phyloP scores from a whole-genome alignment of 768 basidiomycete genomes.

The Lanmaoa pseudosensibilis region DNA sequence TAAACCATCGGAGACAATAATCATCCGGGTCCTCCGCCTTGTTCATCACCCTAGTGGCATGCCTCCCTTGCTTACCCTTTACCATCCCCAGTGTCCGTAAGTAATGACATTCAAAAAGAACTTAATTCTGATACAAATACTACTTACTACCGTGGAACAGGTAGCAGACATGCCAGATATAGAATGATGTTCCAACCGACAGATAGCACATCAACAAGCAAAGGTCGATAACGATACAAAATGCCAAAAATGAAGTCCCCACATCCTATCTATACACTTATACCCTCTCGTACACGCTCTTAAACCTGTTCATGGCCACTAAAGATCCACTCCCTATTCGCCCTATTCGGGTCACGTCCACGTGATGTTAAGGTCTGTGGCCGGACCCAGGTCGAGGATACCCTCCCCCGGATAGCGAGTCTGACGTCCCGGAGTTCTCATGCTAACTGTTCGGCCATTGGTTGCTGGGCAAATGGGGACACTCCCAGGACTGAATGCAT shows the following conservation, averaged over 20 bases:
- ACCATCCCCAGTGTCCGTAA: not conserved
- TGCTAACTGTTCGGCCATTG: constrained; percentile 9
- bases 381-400: constrained; percentile 9
- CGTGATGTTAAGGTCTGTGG: not conserved
- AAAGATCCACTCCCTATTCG: not conserved
- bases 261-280: not conserved
- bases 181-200: no score
- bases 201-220: not conserved
- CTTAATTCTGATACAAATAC: not conserved
- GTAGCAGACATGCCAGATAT: not conserved
- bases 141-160: not conserved
- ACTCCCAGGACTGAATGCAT: not conserved
- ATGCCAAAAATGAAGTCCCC: not conserved
- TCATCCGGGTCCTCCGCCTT: not conserved
- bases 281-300: not conserved
- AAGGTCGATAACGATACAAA: not conserved
- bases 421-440: not conserved
- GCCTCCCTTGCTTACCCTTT: not conserved
- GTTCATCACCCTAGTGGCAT: not conserved
- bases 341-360: not conserved
- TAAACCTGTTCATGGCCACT: not conserved
- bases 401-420: constrained; percentile 18
- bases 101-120: not conserved
- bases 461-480: not conserved
- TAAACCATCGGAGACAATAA: not conserved